Base-by-base conservation (phyloP, 2,329 filamentous ascomycete species). In the Fusarium sp. region DNA sequence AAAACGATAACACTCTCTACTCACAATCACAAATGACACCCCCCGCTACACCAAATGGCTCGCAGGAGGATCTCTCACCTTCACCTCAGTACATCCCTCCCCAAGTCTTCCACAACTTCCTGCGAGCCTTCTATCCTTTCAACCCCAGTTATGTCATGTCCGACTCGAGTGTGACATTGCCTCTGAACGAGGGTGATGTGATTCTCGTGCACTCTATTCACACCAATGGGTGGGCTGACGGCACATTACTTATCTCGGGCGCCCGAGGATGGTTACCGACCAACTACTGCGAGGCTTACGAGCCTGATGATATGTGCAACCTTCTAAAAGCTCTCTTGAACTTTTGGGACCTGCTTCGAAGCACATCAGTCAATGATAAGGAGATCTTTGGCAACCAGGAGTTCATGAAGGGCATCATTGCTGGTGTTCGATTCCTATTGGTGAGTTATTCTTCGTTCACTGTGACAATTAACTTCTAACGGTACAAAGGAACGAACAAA, bases 181-280 rank as follows among this genome's bases (percentile, higher is more conserved):
- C 95, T 28, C 88, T 99, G 64, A 93, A 94, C 76, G 92, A 96
- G 80, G 96, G 96, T 67, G 96, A 99, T 79, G 90, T 99, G 55
- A 92, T 99, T 61, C 85, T 99, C 66, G 93, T 99, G 28, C 96
- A 99, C 82, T 98, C 96, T 8, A 94, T 98, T 75, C 96, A 99
- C 83, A 96, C 94, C 69, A 99, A 98, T 84, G 96, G 96, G 76
- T 99, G 96, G 96, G 96, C 96, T 38, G 96, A 99, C 82, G 96
- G 96, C 58, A 99, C 96, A 2, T 86, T 98, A 45, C 85, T 99
- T 70, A 89, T 92, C 31, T 94, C 95, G 6, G 96, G 96, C 33
- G 93, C 93, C 57, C 90, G 96, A 76, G 96, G 96, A 72, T 99
- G 96, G 96, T 86, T 99, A 69, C 96, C 96, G 6, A 99, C 96